phyloP scores from a whole-genome alignment of 2,329 filamentous ascomycete species.

The Alternaria atra region DNA sequence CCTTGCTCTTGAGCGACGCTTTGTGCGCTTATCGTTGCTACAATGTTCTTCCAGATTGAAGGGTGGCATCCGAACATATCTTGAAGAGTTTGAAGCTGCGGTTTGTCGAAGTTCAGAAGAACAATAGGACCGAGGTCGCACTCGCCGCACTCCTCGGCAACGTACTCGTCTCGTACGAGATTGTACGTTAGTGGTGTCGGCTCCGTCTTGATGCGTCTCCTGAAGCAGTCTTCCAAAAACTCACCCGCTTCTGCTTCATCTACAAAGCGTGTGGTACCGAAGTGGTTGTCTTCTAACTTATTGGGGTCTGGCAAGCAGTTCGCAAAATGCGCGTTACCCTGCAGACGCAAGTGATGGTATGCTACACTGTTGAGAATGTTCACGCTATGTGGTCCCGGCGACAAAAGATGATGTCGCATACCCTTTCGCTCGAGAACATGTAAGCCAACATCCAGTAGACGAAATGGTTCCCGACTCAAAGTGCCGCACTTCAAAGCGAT shows the following conservation, averaged over 20 bases:
- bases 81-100: neutral
- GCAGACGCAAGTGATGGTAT: neutral
- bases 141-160: neutral
- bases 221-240: neutral
- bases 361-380: neutral
- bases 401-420: neutral
- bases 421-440: neutral
- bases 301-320: neutral
- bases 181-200: neutral
- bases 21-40: conserved; percentile 3
- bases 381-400: neutral
- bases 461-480: neutral
- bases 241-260: neutral
- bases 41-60: neutral
- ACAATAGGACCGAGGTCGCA: neutral
- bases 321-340: neutral
- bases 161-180: neutral
- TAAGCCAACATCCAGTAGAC: neutral
- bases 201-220: neutral
- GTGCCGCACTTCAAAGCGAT: neutral
- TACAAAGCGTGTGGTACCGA: neutral
- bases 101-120: neutral
- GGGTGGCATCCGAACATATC: neutral
- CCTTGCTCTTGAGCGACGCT: neutral
- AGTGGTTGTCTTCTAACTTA: neutral